These are phyloP conservation scores for Mycena amicta DNA, from an alignment of 768 basidiomycete species.

Conservation along the genomic window DNA sequence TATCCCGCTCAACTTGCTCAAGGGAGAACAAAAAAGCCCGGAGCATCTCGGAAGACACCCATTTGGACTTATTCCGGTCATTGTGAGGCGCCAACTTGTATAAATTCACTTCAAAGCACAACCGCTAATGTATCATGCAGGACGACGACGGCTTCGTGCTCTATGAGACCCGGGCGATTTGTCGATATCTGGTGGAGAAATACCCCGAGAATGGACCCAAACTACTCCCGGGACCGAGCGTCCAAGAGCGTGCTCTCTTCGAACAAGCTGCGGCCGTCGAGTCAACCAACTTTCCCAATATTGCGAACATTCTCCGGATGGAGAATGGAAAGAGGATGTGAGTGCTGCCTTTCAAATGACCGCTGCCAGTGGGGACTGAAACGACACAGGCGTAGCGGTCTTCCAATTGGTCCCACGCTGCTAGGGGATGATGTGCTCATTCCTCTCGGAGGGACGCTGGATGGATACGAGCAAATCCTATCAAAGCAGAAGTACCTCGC, in stretches of 20 bases:
- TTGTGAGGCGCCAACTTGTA: not conserved
- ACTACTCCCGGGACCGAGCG: conserved; percentile 39
- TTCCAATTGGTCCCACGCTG: conserved; percentile 31
- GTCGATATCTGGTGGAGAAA: conserved; percentile 48
- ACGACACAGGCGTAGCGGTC: conserved; percentile 13
- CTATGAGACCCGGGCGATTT: conserved; percentile 53
- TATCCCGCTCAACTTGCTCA: not conserved
- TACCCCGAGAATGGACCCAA: conserved; percentile 41
- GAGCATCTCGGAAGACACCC: conserved; percentile 5
- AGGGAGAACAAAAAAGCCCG: conserved; percentile 2
- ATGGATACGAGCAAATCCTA: conserved; percentile 47
- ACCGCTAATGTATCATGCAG: too few species aligned
- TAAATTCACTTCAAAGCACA: not conserved
- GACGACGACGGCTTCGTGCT: conserved; percentile 52
- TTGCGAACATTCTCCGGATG: conserved; percentile 29
- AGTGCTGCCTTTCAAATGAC: not conserved
- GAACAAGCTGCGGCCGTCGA: conserved; percentile 45
- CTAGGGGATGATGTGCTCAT: conserved; percentile 19
- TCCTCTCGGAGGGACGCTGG: conserved; percentile 36
- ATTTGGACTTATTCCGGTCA: conserved; percentile 7
- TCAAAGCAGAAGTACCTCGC: conserved; percentile 45
- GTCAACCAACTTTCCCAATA: conserved; percentile 43
- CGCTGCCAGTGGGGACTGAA: not conserved
- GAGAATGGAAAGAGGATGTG: conserved; percentile 49
- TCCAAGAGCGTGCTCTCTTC: conserved; percentile 33